Percentiles rank a stretch among this genome's conserved stretches.
Conservation (phyloP, 2,329 filamentous ascomycete genomes). For the Paecilomyces dactylethromorphus region DNA sequence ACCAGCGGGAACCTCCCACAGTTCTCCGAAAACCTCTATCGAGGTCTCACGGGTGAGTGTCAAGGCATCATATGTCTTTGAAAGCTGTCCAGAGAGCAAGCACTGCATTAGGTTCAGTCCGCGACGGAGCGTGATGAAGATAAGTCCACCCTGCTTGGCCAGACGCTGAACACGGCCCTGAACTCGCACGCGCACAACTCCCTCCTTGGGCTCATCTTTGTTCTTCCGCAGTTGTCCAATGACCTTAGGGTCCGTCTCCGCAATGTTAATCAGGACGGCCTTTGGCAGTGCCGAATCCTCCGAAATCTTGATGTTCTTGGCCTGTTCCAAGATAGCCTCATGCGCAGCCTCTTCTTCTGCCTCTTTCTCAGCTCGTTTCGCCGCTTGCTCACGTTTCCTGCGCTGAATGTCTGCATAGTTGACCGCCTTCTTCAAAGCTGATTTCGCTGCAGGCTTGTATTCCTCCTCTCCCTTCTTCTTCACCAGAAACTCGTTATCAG, state of each 20-base stretch:
- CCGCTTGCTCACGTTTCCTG: conserved; percentile 68
- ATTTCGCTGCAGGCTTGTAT: conserved; percentile 80
- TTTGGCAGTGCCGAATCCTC: conserved; percentile 68
- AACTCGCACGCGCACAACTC: conserved; percentile 60
- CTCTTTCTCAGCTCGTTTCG: conserved; percentile 68
- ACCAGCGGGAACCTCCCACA: conserved; percentile 71
- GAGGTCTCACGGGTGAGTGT: conserved; percentile 84
- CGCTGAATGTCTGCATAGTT: conserved; percentile 61
- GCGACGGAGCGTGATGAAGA: conserved; percentile 80
- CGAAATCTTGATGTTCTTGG: conserved; percentile 66
- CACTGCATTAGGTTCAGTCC: conserved; percentile 83
- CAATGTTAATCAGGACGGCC: conserved; percentile 69
- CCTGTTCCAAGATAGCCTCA: conserved; percentile 67
- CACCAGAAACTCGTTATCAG: conserved; percentile 56
- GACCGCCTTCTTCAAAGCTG: conserved; percentile 77
- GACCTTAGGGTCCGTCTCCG: conserved; percentile 57
- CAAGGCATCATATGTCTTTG: conserved; percentile 86
- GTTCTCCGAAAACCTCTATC: conserved; percentile 74
- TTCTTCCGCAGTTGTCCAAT: conserved; percentile 44
- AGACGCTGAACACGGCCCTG: conserved; percentile 77
- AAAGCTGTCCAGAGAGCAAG: conserved; percentile 71
- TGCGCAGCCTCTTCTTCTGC: conserved; percentile 67
- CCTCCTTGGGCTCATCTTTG: conserved; percentile 55
- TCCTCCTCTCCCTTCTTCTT: conserved; percentile 63
- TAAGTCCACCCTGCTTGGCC: conserved; percentile 73